These are phyloP conservation scores for Neonectria sp. DNA, from an alignment of 2,329 filamentous ascomycete genomes.

Conservation along the genomic window DNA sequence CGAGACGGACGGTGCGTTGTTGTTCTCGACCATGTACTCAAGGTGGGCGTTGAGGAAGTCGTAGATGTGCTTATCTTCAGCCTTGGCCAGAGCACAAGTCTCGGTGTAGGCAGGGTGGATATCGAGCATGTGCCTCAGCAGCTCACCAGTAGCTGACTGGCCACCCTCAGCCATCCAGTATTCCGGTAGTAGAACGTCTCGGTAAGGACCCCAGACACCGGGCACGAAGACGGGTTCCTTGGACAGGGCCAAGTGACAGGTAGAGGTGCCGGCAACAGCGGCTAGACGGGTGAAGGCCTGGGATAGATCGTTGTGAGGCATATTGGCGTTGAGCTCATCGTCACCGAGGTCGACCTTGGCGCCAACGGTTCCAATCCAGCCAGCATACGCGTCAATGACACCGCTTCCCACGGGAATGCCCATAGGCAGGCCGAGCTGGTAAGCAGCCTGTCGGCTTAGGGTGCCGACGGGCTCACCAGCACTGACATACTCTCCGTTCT, in stretches of 20 bases:
- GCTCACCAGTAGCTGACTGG: slow-evolving; percentile 94
- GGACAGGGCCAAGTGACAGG: slow-evolving; percentile 97
- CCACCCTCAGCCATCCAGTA: slow-evolving; percentile 99
- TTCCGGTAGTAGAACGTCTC: slow-evolving; percentile 90
- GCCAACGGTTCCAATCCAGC: slow-evolving; percentile 99
- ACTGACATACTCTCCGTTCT: slow-evolving; percentile 94
- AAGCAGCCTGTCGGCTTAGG: slow-evolving; percentile 85
- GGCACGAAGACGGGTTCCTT: slow-evolving; percentile 92
- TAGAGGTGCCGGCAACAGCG: slow-evolving; percentile 95
- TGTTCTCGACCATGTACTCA: slow-evolving; percentile 78
- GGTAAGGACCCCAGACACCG: slow-evolving; percentile 97
- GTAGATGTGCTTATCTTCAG: slow-evolving; percentile 91
- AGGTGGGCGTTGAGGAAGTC: slow-evolving; percentile 94
- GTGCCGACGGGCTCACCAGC: slow-evolving; percentile 92
- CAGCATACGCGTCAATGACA: slow-evolving; percentile 98
- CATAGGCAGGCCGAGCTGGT: slow-evolving; percentile 85
- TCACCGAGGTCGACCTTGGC: slow-evolving; percentile 86
- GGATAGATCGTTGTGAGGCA: slow-evolving; percentile 86
- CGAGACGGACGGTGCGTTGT: slow-evolving; percentile 81
- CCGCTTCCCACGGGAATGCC: slow-evolving; percentile 95
- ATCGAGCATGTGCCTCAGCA: slow-evolving; percentile 94
- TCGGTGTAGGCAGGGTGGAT: slow-evolving; percentile 93
- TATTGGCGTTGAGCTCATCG: slow-evolving; percentile 76
- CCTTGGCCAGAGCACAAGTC: slow-evolving; percentile 83
- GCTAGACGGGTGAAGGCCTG: slow-evolving; percentile 95